These are phyloP conservation scores for Phialocephala sp. DNA, from an alignment of 2,329 filamentous ascomycete genomes.

Conservation along the genomic window DNA sequence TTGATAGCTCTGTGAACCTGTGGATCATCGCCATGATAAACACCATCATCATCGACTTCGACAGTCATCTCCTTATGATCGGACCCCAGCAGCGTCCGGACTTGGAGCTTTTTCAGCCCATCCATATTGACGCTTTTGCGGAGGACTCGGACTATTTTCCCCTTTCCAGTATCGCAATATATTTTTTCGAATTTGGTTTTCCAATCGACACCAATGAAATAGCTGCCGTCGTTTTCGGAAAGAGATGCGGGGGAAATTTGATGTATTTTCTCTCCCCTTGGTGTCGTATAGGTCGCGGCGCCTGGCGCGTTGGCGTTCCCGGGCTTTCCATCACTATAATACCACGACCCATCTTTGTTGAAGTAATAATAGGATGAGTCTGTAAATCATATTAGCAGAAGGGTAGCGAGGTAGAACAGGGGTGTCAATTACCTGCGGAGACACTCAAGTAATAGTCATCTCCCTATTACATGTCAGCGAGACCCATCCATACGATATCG, in stretches of 20 bases:
- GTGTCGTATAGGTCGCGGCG: slow-evolving; percentile 63
- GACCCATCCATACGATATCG: neutral
- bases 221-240: neutral
- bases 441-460: neutral
- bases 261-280: slow-evolving; percentile 47
- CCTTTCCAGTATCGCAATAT: neutral
- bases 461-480: neutral
- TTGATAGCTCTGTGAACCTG: neutral
- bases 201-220: neutral
- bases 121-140: neutral
- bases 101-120: neutral
- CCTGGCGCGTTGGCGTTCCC: slow-evolving; percentile 44
- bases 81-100: neutral
- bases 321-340: slow-evolving; percentile 63
- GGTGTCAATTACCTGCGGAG: neutral
- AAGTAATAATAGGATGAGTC: slow-evolving; percentile 76
- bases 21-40: neutral
- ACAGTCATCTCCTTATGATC: neutral
- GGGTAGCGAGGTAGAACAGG: neutral
- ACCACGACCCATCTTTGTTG: slow-evolving; percentile 71
- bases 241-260: neutral
- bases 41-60: neutral
- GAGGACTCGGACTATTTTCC: neutral
- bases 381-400: slow-evolving; percentile 41
- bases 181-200: neutral